Base-by-base conservation (phyloP, 176 grass and related monocot genomes). In the Cymbopogon citratus region DNA sequence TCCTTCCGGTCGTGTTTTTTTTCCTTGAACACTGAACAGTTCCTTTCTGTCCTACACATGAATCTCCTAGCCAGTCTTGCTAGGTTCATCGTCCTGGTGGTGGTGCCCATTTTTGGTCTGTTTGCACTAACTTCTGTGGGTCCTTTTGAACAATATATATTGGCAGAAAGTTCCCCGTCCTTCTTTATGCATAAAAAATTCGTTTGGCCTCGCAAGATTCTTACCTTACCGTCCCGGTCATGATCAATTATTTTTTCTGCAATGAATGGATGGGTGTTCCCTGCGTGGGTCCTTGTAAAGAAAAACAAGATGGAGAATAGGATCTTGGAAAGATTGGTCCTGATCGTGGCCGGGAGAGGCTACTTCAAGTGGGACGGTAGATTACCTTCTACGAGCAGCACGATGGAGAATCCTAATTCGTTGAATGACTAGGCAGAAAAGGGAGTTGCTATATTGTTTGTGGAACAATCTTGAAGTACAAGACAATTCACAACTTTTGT, bases 291-390 rank as follows among this genome's bases (percentile, higher is more conserved):
- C 76, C 52, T n/a, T 21, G 8, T 52, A 1, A 75, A 9, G 9
- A 35, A 51, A 46, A 51, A 46, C 7, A 34, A 70, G 43, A 12
- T 2, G 74, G 51, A 79, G 46, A 86, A 87, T 77, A 69, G 75
- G 44, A 75, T 84, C 35, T 69, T 33, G 59, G 49, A 91, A 91
- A 91, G 80, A 19, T 81, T 63, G 28, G 54, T 23, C 40, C 77
- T 28, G 16, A 70, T 78, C 45, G 25, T 75, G 18, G n/a, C n/a
- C n/a, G n/a, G 56, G 61, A 75, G 1, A n/a, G 63, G 69, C 54
- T 19, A 66, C 74, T 52, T 79, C 21, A 35, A 54, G 36, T 67
- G 19, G 71, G 69, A 10, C n/a, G 7, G 72, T 28, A 60, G 27
- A 63, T 83, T 79, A 43, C 38, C n/a, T 25, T 7, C 72, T 74